Evolutionary conservation across 2,329 filamentous ascomycete genomes (phyloP).

Genomic region (Penicillium sp.): DNA sequence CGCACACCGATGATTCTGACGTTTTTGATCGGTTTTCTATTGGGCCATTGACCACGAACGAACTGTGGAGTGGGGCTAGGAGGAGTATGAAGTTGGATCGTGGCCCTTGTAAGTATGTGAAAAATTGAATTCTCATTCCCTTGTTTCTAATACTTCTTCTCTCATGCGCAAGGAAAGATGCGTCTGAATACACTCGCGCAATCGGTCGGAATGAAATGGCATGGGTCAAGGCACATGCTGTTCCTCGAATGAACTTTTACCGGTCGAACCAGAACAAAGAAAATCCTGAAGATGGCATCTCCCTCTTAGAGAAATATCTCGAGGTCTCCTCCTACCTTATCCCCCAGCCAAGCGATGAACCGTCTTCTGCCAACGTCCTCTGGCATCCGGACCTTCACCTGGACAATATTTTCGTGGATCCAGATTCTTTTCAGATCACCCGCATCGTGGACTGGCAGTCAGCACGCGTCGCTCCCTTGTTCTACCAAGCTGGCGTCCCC

Average conservation of each 20-base stretch:
- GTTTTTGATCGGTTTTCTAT: slow-evolving; percentile 25
- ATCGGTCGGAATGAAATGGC: slow-evolving; percentile 36
- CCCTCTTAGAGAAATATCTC: slow-evolving; percentile 37
- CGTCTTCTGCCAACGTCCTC: slow-evolving; percentile 28
- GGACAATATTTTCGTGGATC: slow-evolving; percentile 40
- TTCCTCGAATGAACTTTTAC: slow-evolving; percentile 37
- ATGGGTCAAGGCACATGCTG: slow-evolving; percentile 32
- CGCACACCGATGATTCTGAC: background rate
- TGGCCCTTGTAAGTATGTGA: slow-evolving; percentile 37
- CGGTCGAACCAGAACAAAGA: slow-evolving; percentile 29
- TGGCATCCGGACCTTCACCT: slow-evolving; percentile 39
- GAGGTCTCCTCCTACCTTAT: slow-evolving; percentile 32
- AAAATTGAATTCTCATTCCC: slow-evolving; percentile 8
- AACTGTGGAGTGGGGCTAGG: slow-evolving; percentile 32
- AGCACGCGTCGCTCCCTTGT: slow-evolving; percentile 32
- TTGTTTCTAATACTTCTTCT: slow-evolving; percentile 14
- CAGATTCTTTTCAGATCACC: slow-evolving; percentile 32
- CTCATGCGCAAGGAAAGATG: slow-evolving; percentile 24
- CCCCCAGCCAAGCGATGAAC: slow-evolving; percentile 19
- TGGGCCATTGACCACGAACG: slow-evolving; percentile 31
- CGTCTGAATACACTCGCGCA: slow-evolving; percentile 31
- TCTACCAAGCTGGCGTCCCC: slow-evolving; percentile 39
- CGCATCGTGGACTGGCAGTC: slow-evolving; percentile 38
- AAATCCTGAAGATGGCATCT: slow-evolving; percentile 30
- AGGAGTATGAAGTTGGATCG: slow-evolving; percentile 36